Conservation (phyloP, 306 rosid genomes). For the Cucurbita ficifolia region DNA sequence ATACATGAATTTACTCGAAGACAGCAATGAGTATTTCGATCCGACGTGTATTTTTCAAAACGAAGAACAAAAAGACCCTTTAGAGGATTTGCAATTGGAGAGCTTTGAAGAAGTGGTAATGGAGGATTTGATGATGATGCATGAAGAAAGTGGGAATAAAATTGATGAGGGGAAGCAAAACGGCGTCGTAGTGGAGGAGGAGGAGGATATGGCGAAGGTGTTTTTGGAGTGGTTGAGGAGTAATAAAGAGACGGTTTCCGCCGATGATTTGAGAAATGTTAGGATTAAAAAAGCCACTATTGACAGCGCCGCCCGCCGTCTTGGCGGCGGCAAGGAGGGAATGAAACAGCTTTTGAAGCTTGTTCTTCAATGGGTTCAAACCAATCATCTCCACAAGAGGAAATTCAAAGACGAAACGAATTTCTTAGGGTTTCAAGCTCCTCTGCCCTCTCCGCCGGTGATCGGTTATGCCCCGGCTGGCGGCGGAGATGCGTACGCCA, state of each 20-base stretch:
- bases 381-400: conserved; percentile 60
- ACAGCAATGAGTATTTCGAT: conserved; percentile 44
- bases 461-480: conserved; percentile 29
- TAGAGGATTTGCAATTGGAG: conserved; percentile 16
- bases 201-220: conserved; percentile 64
- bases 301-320: conserved; percentile 63
- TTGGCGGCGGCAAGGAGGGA: conserved; percentile 91
- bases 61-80: conserved; percentile 13
- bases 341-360: conserved; percentile 83
- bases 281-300: conserved; percentile 67
- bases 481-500: not conserved
- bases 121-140: conserved; percentile 8
- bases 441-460: conserved; percentile 14
- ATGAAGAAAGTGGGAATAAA: not conserved
- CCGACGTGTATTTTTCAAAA: conserved; percentile 40
- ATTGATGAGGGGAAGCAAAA: not conserved
- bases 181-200: not conserved
- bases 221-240: conserved; percentile 81
- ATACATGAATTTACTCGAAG: conserved; percentile 65
- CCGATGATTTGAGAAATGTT: conserved; percentile 72
- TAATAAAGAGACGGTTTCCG: conserved; percentile 70
- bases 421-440: conserved; percentile 13
- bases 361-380: conserved; percentile 90
- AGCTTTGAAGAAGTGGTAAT: conserved; percentile 19
- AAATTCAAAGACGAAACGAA: not conserved